Conservation (phyloP, 768 basidiomycete genomes). For the Udeniomyces megalosporus region DNA sequence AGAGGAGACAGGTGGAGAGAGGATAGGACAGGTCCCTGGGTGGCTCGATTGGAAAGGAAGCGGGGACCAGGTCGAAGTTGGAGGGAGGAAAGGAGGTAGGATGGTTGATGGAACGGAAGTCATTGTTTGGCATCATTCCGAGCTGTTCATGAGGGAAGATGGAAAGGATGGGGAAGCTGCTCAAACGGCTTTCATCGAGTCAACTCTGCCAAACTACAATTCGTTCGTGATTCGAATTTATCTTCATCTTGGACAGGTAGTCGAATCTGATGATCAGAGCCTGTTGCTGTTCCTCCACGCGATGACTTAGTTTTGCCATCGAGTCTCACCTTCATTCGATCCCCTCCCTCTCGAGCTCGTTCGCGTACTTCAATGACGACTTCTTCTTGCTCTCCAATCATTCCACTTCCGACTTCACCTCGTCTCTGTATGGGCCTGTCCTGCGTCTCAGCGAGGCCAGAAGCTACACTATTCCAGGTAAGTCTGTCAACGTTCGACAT, state of each 20-base stretch:
- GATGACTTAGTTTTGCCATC: conserved; percentile 5
- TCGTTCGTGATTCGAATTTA: background rate
- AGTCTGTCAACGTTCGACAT: background rate
- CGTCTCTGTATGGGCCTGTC: conserved; percentile 1
- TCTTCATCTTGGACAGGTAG: background rate
- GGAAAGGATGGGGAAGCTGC: background rate
- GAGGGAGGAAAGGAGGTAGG: background rate
- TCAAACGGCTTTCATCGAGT: background rate
- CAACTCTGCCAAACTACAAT: conserved; percentile 1
- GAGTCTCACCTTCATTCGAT: conserved; percentile 6
- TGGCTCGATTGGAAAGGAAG: conserved; percentile 7
- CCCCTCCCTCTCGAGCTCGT: background rate
- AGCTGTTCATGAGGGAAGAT: conserved; percentile 2
- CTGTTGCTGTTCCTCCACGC: no score
- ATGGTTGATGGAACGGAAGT: background rate
- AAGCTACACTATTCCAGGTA: background rate
- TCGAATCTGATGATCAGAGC: background rate
- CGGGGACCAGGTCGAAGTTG: no score
- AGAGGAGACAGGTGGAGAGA: background rate
- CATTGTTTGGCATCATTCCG: background rate
- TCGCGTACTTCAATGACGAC: conserved; percentile 12
- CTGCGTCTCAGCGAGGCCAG: background rate
- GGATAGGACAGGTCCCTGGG: conserved; percentile 12
- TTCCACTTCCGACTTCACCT: conserved; percentile 2
- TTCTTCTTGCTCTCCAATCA: conserved; percentile 11